Evolutionary conservation across 2,329 filamentous ascomycete species (phyloP).

Genomic region (Aspergillus japonicus): DNA sequence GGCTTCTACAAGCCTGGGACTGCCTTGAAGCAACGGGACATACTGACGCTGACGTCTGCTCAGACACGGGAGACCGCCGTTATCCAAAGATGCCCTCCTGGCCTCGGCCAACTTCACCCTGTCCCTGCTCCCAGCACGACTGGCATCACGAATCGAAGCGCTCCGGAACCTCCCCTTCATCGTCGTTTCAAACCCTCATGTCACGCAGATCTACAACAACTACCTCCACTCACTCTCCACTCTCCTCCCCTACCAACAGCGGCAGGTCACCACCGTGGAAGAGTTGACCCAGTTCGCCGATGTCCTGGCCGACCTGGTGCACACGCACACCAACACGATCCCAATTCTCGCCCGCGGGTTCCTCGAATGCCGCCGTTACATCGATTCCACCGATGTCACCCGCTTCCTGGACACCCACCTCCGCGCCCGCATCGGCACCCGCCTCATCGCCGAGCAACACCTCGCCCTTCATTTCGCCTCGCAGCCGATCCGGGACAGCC

Average conservation of each 20-base stretch:
- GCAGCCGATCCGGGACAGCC: slow-evolving; percentile 65
- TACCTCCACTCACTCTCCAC: slow-evolving; percentile 92
- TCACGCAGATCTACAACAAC: slow-evolving; percentile 91
- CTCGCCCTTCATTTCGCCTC: slow-evolving; percentile 79
- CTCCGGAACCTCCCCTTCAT: slow-evolving; percentile 94
- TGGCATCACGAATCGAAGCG: slow-evolving; percentile 91
- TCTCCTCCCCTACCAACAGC: slow-evolving; percentile 77
- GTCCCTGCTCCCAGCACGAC: slow-evolving; percentile 82
- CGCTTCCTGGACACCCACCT: slow-evolving; percentile 91
- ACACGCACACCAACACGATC: slow-evolving; percentile 92
- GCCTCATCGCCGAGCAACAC: slow-evolving; percentile 93
- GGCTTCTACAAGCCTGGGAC: background rate
- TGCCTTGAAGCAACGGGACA: too few relatives aligned
- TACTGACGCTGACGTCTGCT: background rate
- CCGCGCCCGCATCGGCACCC: slow-evolving; percentile 87
- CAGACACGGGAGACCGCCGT: slow-evolving; percentile 76
- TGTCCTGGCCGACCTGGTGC: slow-evolving; percentile 90
- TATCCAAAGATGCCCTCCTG: slow-evolving; percentile 76
- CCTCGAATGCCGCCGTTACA: slow-evolving; percentile 88
- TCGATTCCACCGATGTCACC: slow-evolving; percentile 78
- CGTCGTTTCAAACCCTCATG: slow-evolving; percentile 95
- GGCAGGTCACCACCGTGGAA: slow-evolving; percentile 70
- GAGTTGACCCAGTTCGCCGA: slow-evolving; percentile 91
- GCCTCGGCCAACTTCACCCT: slow-evolving; percentile 95
- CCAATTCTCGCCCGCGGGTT: slow-evolving; percentile 89